Percentiles rank a stretch among this genome's conserved stretches.
These are phyloP conservation scores for Torulaspora indica DNA, from an alignment of 805 yeast genomes.

Conservation along the genomic window DNA sequence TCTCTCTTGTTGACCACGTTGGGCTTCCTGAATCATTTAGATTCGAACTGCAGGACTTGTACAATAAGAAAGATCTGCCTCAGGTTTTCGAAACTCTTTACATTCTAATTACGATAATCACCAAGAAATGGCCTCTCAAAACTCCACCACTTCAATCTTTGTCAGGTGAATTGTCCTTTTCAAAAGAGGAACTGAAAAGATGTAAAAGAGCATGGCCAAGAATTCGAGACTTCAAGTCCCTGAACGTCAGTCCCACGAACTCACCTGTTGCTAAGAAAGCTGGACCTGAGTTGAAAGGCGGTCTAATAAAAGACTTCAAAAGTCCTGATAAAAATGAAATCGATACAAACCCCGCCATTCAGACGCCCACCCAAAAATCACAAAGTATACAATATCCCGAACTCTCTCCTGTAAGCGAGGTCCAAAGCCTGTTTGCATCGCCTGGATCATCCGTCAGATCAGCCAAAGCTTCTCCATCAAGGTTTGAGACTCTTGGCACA, in stretches of 20 bases:
- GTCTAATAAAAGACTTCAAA: slow-evolving; percentile 27
- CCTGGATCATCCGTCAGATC: not conserved
- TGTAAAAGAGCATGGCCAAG: slow-evolving; percentile 63
- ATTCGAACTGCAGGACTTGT: slow-evolving; percentile 88
- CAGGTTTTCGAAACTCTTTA: slow-evolving; percentile 91
- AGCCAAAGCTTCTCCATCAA: slow-evolving; percentile 4
- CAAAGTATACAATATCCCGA: slow-evolving; percentile 1
- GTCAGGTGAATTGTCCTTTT: slow-evolving; percentile 54
- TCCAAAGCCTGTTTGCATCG: slow-evolving; percentile 5
- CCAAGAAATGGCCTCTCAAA: slow-evolving; percentile 45
- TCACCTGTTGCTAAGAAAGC: slow-evolving; percentile 17
- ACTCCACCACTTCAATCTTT: slow-evolving; percentile 61
- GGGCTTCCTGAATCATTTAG: slow-evolving; percentile 82
- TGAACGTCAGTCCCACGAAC: slow-evolving; percentile 38
- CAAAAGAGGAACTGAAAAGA: slow-evolving; percentile 60
- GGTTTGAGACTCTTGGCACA: slow-evolving; percentile 14
- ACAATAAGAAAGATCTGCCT: slow-evolving; percentile 87
- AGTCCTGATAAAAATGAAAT: slow-evolving; percentile 4
- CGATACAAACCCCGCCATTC: not conserved
- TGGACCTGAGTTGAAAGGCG: slow-evolving; percentile 11
- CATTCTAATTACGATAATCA: slow-evolving; percentile 73
- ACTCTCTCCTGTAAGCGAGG: slow-evolving; percentile 11
- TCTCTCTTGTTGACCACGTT: slow-evolving; percentile 60
- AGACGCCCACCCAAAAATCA: slow-evolving; percentile 3
- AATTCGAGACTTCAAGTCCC: slow-evolving; percentile 69